phyloP scores from a whole-genome alignment of 306 rosid genomes.

The Inga leiocalycina region DNA sequence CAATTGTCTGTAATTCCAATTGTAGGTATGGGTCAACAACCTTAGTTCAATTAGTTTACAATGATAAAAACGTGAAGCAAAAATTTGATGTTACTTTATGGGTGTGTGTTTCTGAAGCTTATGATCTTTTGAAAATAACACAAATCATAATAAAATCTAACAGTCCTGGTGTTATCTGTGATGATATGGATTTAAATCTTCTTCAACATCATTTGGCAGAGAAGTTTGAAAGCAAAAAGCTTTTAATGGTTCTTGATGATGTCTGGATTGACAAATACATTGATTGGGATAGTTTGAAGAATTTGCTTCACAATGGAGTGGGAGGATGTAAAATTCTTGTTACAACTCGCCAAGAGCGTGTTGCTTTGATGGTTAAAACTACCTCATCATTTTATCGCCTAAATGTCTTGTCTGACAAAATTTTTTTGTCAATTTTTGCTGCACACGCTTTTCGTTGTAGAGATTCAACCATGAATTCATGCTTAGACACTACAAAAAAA shows the following conservation, averaged over 20 bases:
- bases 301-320: neutral
- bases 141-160: neutral
- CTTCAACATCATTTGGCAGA: constrained; percentile 6
- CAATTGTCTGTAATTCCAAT: neutral
- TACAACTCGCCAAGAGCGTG: neutral
- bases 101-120: constrained; percentile 4
- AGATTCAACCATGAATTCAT: too few species aligned
- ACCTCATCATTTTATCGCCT: neutral
- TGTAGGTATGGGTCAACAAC: constrained; percentile 3
- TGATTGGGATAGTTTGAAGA: neutral
- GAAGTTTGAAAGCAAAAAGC: neutral
- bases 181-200: neutral
- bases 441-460: neutral
- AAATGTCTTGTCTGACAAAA: neutral
- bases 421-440: neutral
- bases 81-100: neutral
- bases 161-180: neutral
- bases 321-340: constrained; percentile 22
- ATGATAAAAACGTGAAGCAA: neutral
- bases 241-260: constrained; percentile 26
- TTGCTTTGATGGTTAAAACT: neutral
- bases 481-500: neutral
- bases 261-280: constrained; percentile 4
- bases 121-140: neutral
- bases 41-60: neutral